Evolutionary conservation across 2,329 filamentous ascomycete genomes (phyloP).

Genomic region (Dothistroma pini): DNA sequence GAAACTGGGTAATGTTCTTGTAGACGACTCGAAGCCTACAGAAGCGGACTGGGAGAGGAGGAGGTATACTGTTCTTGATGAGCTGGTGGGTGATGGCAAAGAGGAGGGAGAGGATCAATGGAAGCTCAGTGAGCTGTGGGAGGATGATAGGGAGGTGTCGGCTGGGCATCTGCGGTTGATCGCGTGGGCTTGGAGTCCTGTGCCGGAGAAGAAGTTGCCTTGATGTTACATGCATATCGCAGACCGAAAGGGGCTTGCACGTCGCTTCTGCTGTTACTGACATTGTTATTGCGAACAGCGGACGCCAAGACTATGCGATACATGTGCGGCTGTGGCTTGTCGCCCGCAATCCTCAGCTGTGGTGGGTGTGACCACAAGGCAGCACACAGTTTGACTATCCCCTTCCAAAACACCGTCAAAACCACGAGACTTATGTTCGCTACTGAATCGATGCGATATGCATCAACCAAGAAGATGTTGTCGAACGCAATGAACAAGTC

Average conservation of each 20-base stretch:
- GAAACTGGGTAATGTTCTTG: constrained; percentile 30
- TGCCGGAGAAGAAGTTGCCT: constrained; percentile 24
- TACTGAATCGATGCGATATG: background rate
- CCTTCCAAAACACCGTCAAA: background rate
- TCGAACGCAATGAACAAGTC: background rate
- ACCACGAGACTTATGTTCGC: background rate
- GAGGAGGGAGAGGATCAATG: constrained; percentile 20
- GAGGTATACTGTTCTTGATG: constrained; percentile 26
- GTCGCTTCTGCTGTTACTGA: no score
- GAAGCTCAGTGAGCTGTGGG: constrained; percentile 26
- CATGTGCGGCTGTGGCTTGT: no score
- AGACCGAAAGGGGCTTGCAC: no score
- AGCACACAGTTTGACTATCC: background rate
- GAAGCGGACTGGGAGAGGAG: constrained; percentile 31
- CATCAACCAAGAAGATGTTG: background rate
- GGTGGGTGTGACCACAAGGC: background rate
- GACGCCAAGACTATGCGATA: background rate
- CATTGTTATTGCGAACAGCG: background rate
- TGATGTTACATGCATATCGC: background rate
- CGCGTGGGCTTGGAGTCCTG: constrained; percentile 33
- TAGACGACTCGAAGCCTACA: constrained; percentile 28
- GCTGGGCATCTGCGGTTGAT: constrained; percentile 26
- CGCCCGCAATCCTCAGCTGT: background rate
- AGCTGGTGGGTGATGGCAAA: constrained; percentile 23
- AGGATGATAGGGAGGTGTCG: constrained; percentile 19